Percentiles rank a stretch among this genome's conserved stretches.
These are phyloP conservation scores for Porphyrellus cyaneotinctus DNA, from an alignment of 768 basidiomycete species.

Conservation along the genomic window DNA sequence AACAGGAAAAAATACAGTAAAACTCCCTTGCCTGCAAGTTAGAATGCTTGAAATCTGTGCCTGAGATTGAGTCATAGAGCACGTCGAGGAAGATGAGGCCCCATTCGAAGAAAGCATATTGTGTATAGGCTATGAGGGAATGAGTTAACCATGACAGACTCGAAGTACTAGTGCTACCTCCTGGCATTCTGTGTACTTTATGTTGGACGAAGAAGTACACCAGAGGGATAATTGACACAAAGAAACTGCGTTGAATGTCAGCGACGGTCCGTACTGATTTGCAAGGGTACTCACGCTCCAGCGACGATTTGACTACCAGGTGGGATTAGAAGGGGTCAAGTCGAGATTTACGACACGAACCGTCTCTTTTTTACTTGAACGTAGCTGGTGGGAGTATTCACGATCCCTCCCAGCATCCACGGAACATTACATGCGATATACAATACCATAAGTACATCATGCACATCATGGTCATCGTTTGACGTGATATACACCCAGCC, in stretches of 20 bases:
- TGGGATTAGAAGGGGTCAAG: not conserved
- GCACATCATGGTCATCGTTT: conserved; percentile 74
- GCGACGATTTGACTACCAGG: conserved; percentile 49
- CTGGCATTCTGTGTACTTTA: conserved; percentile 73
- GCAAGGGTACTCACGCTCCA: conserved; percentile 34
- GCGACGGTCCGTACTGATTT: not conserved
- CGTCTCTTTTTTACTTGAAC: conserved; percentile 45
- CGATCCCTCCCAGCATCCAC: conserved; percentile 79
- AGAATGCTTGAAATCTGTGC: conserved; percentile 52
- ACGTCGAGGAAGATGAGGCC: conserved; percentile 70
- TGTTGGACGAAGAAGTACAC: conserved; percentile 85
- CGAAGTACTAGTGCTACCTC: conserved; percentile 47
- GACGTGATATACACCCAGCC: conserved; percentile 94
- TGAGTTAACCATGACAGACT: not conserved
- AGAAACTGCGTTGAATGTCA: conserved; percentile 51
- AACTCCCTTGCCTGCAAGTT: conserved; percentile 46
- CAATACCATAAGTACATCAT: conserved; percentile 84
- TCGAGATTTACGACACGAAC: conserved; percentile 33
- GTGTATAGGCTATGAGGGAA: conserved; percentile 64
- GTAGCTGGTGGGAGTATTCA: conserved; percentile 45
- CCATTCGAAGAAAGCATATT: conserved; percentile 89
- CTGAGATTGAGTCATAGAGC: conserved; percentile 64
- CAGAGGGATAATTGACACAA: conserved; percentile 63
- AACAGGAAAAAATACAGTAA: not conserved
- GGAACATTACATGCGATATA: conserved; percentile 84